phyloP scores from a whole-genome alignment of 2,329 filamentous ascomycete genomes.

The Lizonia empirigonia region DNA sequence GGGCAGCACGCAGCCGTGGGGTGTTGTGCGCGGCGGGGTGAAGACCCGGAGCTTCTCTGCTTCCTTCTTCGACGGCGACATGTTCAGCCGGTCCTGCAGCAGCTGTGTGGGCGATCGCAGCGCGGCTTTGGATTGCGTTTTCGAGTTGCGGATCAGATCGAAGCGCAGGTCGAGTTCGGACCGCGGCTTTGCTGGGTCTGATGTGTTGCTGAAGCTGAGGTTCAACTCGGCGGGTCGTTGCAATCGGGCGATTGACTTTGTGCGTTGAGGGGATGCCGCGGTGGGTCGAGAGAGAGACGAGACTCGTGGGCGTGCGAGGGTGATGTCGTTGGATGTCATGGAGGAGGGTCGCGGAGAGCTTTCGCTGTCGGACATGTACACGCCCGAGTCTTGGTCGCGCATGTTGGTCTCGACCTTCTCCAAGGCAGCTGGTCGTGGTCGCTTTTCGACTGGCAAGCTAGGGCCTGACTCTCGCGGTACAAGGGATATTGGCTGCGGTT shows the following conservation, averaged over 20 bases:
- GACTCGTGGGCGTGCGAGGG: conserved; percentile 10
- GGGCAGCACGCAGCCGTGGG: conserved; percentile 39
- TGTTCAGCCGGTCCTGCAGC: conserved; percentile 36
- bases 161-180: conserved; percentile 42
- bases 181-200: conserved; percentile 26
- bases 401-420: neutral
- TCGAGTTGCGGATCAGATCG: conserved; percentile 41
- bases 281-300: conserved; percentile 18
- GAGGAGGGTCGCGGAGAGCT: conserved; percentile 17
- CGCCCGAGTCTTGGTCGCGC: conserved; percentile 32
- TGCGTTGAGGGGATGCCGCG: conserved; percentile 17
- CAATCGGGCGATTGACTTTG: conserved; percentile 27
- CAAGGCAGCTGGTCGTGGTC: neutral
- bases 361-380: conserved; percentile 31
- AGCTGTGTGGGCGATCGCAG: conserved; percentile 43
- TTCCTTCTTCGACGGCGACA: conserved; percentile 24
- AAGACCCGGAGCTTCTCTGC: conserved; percentile 32
- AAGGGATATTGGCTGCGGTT: neutral
- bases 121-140: conserved; percentile 35
- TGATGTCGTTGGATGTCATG: conserved; percentile 17
- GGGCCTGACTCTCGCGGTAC: neutral
- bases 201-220: conserved; percentile 20
- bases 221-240: conserved; percentile 40
- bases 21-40: conserved; percentile 32
- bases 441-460: conserved; percentile 4